A percentile compares a stretch with the other conserved stretches of the same genome.
These are phyloP conservation scores for Adansonia gregorii DNA, from an alignment of 441 rosid genomes.

Conservation along the genomic window DNA sequence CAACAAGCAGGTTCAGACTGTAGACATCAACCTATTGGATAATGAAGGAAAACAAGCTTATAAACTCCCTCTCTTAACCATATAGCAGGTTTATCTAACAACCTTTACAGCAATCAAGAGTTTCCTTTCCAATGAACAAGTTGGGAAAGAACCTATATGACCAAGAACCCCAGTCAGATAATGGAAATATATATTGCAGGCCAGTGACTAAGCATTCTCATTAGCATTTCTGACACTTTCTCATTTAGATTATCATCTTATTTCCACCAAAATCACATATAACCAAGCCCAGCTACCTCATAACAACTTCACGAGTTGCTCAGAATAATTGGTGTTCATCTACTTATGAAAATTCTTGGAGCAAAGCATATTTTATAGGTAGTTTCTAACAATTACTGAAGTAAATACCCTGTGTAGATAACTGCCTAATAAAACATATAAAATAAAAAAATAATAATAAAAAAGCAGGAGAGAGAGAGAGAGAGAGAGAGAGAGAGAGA, in stretches of 20 bases:
- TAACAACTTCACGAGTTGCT: neutral
- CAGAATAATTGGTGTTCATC: neutral
- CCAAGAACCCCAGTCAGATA: neutral
- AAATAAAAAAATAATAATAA: neutral
- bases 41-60: slow-evolving; percentile 1
- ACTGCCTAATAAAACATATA: neutral
- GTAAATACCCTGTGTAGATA: neutral
- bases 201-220: slow-evolving; percentile 11
- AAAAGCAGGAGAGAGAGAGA: neutral
- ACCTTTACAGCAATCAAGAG: neutral
- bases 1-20: neutral
- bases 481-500: slow-evolving; percentile 16
- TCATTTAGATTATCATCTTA: neutral
- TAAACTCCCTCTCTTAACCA: slow-evolving; percentile 1
- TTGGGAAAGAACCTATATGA: neutral
- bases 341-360: neutral
- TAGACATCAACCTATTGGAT: neutral
- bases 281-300: neutral
- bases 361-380: slow-evolving; percentile 2
- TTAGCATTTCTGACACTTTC: slow-evolving; percentile 8
- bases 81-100: neutral
- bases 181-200: neutral
- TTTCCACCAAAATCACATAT: slow-evolving; percentile 13
- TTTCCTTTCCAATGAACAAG: neutral
- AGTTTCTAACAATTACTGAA: neutral